Conservation (phyloP, 2,329 filamentous ascomycete species). For the Ceratocystis variospora region DNA sequence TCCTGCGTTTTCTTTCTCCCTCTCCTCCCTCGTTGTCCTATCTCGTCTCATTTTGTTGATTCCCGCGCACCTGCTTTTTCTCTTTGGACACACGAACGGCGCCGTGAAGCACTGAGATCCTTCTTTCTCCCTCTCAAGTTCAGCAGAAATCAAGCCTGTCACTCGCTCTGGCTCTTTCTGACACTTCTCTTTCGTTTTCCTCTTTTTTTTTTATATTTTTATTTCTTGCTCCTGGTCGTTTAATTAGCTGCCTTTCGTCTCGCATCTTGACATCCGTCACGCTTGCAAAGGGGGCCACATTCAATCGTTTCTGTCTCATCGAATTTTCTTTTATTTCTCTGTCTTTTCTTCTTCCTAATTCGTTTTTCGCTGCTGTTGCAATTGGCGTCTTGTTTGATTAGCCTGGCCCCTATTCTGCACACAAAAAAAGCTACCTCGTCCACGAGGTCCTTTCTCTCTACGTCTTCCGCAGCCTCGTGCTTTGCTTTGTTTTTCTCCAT, state of each 20-base stretch:
- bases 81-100: neutral
- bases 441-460: neutral
- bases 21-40: conserved; percentile 5
- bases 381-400: neutral
- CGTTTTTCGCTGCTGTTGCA: neutral
- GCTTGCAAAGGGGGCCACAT: neutral
- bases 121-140: neutral
- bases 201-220: neutral
- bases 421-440: neutral
- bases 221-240: neutral
- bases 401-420: neutral
- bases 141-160: neutral
- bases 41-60: neutral
- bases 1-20: conserved; percentile 10
- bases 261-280: neutral
- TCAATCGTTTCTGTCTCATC: neutral
- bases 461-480: neutral
- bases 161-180: neutral
- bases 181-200: neutral
- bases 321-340: neutral
- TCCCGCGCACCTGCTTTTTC: neutral
- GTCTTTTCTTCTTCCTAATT: neutral
- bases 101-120: neutral
- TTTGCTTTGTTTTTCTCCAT: neutral
- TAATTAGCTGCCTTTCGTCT: no score